These are phyloP conservation scores for Hanseniaspora meyeri DNA, from an alignment of 805 yeast species.

Conservation along the genomic window DNA sequence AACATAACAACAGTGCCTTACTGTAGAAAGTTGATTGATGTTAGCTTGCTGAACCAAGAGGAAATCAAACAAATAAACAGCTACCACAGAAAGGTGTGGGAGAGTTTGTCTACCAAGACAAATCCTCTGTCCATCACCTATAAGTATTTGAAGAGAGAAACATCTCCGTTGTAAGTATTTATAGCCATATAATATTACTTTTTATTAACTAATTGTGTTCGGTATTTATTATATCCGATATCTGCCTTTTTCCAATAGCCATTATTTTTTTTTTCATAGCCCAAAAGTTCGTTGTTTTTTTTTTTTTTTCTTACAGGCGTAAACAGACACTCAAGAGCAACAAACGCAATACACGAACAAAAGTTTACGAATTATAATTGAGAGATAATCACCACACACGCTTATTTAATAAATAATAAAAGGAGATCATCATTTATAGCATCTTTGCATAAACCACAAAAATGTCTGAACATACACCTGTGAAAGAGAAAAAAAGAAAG, in stretches of 20 bases:
- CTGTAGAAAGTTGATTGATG: conserved; percentile 63
- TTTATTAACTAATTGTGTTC: too few relatives aligned
- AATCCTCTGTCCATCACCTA: conserved; percentile 48
- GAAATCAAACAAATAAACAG: conserved; percentile 60
- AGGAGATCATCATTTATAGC: not conserved
- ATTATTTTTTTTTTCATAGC: too few relatives aligned
- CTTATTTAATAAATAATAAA: too few relatives aligned
- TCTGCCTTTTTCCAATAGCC: too few relatives aligned
- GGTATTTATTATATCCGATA: too few relatives aligned
- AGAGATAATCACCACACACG: too few relatives aligned
- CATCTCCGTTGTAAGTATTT: conserved; percentile 15
- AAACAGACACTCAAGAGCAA: too few relatives aligned
- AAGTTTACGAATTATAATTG: too few relatives aligned
- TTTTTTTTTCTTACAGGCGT: too few relatives aligned
- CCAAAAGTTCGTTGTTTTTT: too few relatives aligned
- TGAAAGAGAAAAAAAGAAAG: not conserved
- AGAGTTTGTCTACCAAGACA: conserved; percentile 38
- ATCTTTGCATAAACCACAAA: not conserved
- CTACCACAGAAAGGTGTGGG: conserved; percentile 51
- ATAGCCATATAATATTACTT: too few relatives aligned
- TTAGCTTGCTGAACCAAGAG: conserved; percentile 38
- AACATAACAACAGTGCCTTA: conserved; percentile 80
- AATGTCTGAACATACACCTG: not conserved
- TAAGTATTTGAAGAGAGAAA: conserved; percentile 61
- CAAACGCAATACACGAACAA: too few relatives aligned